Percentiles rank a stretch among this genome's conserved stretches.
phyloP scores from a whole-genome alignment of 2,329 filamentous ascomycete genomes.

The Cryphonectria radicalis region DNA sequence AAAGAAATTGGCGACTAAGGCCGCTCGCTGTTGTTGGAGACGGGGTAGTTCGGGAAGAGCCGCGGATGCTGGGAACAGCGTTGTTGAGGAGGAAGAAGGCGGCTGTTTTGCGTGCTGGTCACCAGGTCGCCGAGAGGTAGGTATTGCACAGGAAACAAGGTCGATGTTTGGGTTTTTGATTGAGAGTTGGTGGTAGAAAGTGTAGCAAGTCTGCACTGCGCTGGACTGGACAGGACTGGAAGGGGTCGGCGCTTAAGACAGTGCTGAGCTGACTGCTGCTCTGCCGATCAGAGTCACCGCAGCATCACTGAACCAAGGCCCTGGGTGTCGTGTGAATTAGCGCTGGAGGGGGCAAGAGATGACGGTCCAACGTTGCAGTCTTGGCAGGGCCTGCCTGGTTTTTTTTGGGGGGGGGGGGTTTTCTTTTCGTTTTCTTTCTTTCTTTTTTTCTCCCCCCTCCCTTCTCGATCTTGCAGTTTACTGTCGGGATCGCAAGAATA shows the following conservation, averaged over 20 bases:
- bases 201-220: neutral
- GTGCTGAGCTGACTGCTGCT: conserved; percentile 11
- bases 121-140: neutral
- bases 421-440: neutral
- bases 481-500: neutral
- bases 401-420: neutral
- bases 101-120: neutral
- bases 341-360: conserved; percentile 12
- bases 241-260: conserved; percentile 7
- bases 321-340: neutral
- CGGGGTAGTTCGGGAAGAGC: conserved; percentile 6
- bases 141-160: neutral
- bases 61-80: conserved; percentile 7
- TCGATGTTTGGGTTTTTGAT: neutral
- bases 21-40: neutral
- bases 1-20: conserved; percentile 1
- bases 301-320: conserved; percentile 9
- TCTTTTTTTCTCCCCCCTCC: neutral
- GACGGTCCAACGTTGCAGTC: conserved; percentile 29
- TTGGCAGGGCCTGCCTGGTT: conserved; percentile 23
- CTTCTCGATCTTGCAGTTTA: neutral
- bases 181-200: neutral
- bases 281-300: conserved; percentile 11
- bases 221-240: neutral
- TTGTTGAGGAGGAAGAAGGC: neutral